Conservation (phyloP, 1,284 basidiomycete species). For the Leucoagaricus sp. region DNA sequence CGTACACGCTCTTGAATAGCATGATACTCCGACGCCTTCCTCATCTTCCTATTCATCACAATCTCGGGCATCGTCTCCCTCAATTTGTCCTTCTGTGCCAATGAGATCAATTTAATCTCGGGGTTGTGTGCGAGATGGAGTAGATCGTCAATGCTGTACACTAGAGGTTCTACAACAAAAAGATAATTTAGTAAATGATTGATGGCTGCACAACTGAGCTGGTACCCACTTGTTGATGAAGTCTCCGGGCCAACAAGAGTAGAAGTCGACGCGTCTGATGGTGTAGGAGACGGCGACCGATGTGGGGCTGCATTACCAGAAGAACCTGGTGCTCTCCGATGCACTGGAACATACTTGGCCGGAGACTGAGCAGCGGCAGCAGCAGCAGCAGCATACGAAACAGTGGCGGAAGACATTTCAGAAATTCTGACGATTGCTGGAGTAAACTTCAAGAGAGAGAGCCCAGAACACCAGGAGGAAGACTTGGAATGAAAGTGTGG, state of each 20-base stretch:
- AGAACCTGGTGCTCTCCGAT: slow-evolving; percentile 26
- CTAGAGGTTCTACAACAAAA: neutral
- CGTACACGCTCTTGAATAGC: slow-evolving; percentile 18
- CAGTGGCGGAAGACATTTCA: slow-evolving; percentile 2
- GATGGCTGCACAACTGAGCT: too few relatives aligned
- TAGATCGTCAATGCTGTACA: slow-evolving; percentile 11
- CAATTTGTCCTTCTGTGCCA: slow-evolving; percentile 9
- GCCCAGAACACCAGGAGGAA: neutral
- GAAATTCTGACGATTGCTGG: neutral
- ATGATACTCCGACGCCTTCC: slow-evolving; percentile 36
- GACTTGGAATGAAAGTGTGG: neutral
- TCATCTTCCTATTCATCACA: slow-evolving; percentile 37
- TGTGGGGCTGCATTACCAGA: neutral
- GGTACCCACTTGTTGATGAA: neutral
- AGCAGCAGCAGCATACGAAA: slow-evolving; percentile 18
- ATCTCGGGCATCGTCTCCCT: slow-evolving; percentile 28
- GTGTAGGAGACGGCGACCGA: slow-evolving; percentile 8
- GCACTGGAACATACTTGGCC: slow-evolving; percentile 32
- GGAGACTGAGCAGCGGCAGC: slow-evolving; percentile 19
- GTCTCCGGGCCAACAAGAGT: neutral
- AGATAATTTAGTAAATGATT: neutral
- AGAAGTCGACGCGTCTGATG: slow-evolving; percentile 12
- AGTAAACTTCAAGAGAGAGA: neutral
- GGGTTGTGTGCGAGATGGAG: slow-evolving; percentile 10
- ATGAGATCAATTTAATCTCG: slow-evolving; percentile 6